Evolutionary conservation across 495 filamentous ascomycete species (phyloP).

Genomic region (Neurospora terricola): DNA sequence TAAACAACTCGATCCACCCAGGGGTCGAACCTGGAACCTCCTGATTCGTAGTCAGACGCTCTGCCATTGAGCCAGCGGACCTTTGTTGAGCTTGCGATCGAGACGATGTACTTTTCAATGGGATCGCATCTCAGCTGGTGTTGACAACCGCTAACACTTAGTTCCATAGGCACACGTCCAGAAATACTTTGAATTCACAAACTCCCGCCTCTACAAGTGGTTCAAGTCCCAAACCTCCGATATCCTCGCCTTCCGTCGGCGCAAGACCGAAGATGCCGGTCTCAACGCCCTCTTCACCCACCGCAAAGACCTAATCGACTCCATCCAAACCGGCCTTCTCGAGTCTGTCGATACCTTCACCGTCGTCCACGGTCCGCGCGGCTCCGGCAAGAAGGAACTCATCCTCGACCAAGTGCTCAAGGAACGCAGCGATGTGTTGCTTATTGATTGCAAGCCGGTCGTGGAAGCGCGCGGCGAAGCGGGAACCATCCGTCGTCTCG

Average conservation of each 20-base stretch:
- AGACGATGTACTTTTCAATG: background rate
- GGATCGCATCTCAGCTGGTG: background rate
- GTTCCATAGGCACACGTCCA: slow-evolving; percentile 57
- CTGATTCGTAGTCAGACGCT: background rate
- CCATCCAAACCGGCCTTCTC: slow-evolving; percentile 74
- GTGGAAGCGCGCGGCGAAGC: slow-evolving; percentile 86
- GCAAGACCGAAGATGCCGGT: slow-evolving; percentile 52
- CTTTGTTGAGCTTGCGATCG: background rate
- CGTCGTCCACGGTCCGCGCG: slow-evolving; percentile 83
- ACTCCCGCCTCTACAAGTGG: slow-evolving; percentile 66
- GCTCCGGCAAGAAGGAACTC: slow-evolving; percentile 82
- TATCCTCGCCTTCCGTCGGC: slow-evolving; percentile 42
- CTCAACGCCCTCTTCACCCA: slow-evolving; percentile 83
- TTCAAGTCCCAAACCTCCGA: slow-evolving; percentile 70
- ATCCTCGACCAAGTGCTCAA: slow-evolving; percentile 77
- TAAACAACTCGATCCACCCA: background rate
- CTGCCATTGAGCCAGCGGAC: background rate
- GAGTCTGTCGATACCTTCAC: slow-evolving; percentile 90
- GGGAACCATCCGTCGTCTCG: slow-evolving; percentile 74
- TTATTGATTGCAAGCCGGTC: slow-evolving; percentile 94
- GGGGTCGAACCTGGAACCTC: background rate
- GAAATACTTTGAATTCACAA: slow-evolving; percentile 57
- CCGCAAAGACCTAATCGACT: slow-evolving; percentile 66
- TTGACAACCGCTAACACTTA: background rate
- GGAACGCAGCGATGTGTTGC: slow-evolving; percentile 62